These are phyloP conservation scores for Melaleuca quinquenervia DNA, from an alignment of 345 rosid genomes.

Conservation along the genomic window DNA sequence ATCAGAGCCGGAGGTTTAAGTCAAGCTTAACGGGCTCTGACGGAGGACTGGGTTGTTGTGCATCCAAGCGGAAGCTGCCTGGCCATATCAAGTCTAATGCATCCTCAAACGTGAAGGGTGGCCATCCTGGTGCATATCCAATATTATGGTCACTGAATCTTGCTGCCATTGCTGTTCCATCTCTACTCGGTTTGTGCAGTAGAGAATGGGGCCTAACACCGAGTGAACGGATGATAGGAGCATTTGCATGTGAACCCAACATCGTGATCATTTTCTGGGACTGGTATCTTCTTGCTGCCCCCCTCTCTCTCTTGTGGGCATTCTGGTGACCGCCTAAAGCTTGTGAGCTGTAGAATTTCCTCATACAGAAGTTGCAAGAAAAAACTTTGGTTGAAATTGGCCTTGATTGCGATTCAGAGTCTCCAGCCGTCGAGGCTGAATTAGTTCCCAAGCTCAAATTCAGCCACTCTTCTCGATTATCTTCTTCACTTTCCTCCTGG, in stretches of 20 bases:
- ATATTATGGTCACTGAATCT: constrained; percentile 28
- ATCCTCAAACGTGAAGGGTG: constrained; percentile 26
- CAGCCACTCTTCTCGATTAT: constrained; percentile 37
- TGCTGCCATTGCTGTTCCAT: constrained; percentile 26
- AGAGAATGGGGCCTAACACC: constrained; percentile 48
- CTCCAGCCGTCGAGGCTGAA: constrained; percentile 25
- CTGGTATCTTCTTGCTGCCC: constrained; percentile 49
- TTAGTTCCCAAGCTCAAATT: constrained; percentile 46
- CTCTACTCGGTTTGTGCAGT: constrained; percentile 39
- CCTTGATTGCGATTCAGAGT: constrained; percentile 15
- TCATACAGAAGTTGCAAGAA: constrained; percentile 68
- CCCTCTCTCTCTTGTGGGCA: constrained; percentile 74
- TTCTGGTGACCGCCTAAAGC: constrained; percentile 82
- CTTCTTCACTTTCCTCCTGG: constrained; percentile 10
- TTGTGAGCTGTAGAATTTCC: constrained; percentile 67
- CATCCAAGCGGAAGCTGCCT: constrained; percentile 60
- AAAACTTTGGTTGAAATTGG: constrained; percentile 35
- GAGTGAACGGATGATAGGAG: constrained; percentile 32
- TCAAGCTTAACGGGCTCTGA: neutral
- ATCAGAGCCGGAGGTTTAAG: constrained; percentile 6
- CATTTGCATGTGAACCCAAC: constrained; percentile 27
- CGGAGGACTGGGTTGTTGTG: constrained; percentile 4
- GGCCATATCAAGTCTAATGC: constrained; percentile 53
- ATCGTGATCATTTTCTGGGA: constrained; percentile 49
- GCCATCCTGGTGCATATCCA: constrained; percentile 22